Percentiles rank a stretch among this genome's conserved stretches.
These are phyloP conservation scores for Theileria orientalis DNA, from an alignment of 169 alveolate genomes.

Conservation along the genomic window DNA sequence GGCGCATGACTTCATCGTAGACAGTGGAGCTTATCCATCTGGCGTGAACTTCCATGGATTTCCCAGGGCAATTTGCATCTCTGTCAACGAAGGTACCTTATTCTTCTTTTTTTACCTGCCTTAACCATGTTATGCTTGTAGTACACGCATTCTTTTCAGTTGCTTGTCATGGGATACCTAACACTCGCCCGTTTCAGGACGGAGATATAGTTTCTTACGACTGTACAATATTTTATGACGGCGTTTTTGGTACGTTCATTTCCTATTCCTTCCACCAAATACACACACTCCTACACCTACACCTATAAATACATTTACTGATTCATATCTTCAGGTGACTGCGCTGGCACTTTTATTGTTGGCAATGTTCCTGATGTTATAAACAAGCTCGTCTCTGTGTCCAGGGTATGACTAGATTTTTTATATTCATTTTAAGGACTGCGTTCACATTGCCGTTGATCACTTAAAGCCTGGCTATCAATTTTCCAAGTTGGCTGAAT, in stretches of 20 bases:
- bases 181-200: constrained; percentile 77
- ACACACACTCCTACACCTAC: too few species aligned
- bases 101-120: neutral
- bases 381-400: constrained; percentile 58
- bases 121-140: constrained; percentile 17
- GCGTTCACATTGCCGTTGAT: constrained; percentile 82
- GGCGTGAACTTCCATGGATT: constrained; percentile 90
- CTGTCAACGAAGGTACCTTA: constrained; percentile 84
- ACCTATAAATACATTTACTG: too few species aligned
- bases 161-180: constrained; percentile 92
- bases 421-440: constrained; percentile 45
- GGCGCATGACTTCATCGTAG: constrained; percentile 83
- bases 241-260: constrained; percentile 81
- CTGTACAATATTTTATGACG: constrained; percentile 86
- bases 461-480: constrained; percentile 85
- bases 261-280: constrained; percentile 65
- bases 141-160: constrained; percentile 56
- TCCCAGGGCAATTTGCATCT: constrained; percentile 90
- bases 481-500: constrained; percentile 83
- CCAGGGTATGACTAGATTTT: constrained; percentile 34
- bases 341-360: constrained; percentile 73
- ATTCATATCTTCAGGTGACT: constrained; percentile 83
- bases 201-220: constrained; percentile 90
- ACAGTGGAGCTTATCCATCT: constrained; percentile 90
- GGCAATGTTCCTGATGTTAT: constrained; percentile 65